A percentile compares a stretch with the other conserved stretches of the same genome.
Conservation (phyloP, 208 protist species). For the Crithidia thermophila region DNA sequence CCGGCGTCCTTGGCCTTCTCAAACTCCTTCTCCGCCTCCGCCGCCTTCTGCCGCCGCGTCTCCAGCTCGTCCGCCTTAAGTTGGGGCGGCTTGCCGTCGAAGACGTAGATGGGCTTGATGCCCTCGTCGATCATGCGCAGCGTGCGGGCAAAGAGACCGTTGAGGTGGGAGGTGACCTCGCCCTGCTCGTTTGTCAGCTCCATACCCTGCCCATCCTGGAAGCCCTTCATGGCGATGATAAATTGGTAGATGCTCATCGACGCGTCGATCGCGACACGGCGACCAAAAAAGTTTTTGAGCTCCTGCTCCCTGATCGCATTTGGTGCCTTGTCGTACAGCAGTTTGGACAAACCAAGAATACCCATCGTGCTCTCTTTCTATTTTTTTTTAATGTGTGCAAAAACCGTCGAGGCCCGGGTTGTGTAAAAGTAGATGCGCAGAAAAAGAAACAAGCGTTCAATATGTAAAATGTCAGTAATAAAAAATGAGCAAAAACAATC, state of each 20-base stretch:
- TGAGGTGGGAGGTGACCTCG: slow-evolving; percentile 98
- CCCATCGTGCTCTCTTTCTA: slow-evolving; percentile 81
- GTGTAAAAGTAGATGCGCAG: not conserved
- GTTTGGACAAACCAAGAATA: slow-evolving; percentile 96
- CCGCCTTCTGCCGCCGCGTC: slow-evolving; percentile 90
- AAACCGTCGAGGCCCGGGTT: not conserved
- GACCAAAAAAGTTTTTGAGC: slow-evolving; percentile 97
- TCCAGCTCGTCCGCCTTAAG: slow-evolving; percentile 96
- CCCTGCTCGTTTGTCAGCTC: slow-evolving; percentile 97
- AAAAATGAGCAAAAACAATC: too few species aligned
- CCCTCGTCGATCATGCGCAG: slow-evolving; percentile 98
- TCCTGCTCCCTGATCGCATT: slow-evolving; percentile 90
- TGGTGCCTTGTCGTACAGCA: slow-evolving; percentile 96
- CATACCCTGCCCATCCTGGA: slow-evolving; percentile 85
- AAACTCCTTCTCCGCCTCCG: slow-evolving; percentile 93
- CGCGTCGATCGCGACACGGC: slow-evolving; percentile 99
- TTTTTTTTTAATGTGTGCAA: not conserved
- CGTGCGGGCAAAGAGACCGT: slow-evolving; percentile 98
- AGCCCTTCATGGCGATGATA: slow-evolving; percentile 95
- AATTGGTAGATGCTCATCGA: slow-evolving; percentile 99
- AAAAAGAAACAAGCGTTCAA: not conserved
- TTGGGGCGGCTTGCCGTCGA: slow-evolving; percentile 99
- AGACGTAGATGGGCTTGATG: slow-evolving; percentile 99
- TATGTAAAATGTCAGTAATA: too few species aligned
- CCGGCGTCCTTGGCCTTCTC: slow-evolving; percentile 90